Evolutionary conservation across 768 basidiomycete species (phyloP).

Genomic region (Tylopilus cervinicoccineus): DNA sequence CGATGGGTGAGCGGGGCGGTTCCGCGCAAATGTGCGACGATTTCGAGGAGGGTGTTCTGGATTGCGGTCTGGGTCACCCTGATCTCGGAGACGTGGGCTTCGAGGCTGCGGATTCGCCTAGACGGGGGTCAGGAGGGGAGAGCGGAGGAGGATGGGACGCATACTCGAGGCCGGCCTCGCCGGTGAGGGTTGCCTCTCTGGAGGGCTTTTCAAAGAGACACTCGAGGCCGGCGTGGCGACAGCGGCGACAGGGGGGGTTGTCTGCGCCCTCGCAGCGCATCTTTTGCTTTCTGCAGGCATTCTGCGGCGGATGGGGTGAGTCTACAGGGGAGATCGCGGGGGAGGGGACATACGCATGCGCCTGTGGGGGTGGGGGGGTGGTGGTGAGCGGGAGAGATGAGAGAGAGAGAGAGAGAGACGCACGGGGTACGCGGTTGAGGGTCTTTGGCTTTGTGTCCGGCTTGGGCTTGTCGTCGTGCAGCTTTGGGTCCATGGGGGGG

Average conservation of each 20-base stretch:
- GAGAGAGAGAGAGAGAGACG: too few species aligned
- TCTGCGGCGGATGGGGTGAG: slow-evolving; percentile 44
- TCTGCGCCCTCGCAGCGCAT: slow-evolving; percentile 98
- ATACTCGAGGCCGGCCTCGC: slow-evolving; percentile 87
- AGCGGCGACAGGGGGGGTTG: slow-evolving; percentile 94
- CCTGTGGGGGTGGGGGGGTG: slow-evolving; percentile 41
- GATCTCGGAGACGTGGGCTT: slow-evolving; percentile 82
- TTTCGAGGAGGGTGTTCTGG: slow-evolving; percentile 74
- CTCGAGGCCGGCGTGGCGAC: slow-evolving; percentile 83
- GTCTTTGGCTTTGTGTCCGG: slow-evolving; percentile 72
- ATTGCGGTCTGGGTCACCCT: slow-evolving; percentile 69
- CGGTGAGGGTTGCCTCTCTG: slow-evolving; percentile 79
- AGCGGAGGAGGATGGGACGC: slow-evolving; percentile 28
- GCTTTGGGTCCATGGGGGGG: slow-evolving; percentile 39
- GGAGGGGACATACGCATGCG: slow-evolving; percentile 61
- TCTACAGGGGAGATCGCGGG: slow-evolving; percentile 7
- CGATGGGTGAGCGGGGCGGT: slow-evolving; percentile 44
- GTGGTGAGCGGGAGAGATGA: background rate
- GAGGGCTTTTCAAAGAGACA: slow-evolving; percentile 96
- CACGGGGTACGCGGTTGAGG: slow-evolving; percentile 84
- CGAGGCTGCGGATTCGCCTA: slow-evolving; percentile 89
- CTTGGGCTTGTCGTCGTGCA: slow-evolving; percentile 48
- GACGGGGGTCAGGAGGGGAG: slow-evolving; percentile 15
- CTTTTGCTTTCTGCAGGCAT: slow-evolving; percentile 94
- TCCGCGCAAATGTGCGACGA: slow-evolving; percentile 73